A percentile compares a stretch with the other conserved stretches of the same genome.
Conservation (phyloP, 805 yeast genomes). For the Schizosaccharomyces osmophilus region DNA sequence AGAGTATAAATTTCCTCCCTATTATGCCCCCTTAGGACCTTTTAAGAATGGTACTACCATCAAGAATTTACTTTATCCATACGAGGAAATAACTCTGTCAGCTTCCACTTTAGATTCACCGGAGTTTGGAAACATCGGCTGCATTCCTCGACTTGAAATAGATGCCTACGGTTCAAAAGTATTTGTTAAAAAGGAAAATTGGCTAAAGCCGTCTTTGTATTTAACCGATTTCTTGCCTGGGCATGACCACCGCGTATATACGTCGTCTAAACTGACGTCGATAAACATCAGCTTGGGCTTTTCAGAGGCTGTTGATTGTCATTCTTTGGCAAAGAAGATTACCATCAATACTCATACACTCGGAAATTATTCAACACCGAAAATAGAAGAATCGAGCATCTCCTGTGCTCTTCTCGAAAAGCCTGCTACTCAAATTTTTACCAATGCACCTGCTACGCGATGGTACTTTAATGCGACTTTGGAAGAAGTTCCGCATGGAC, state of each 20-base stretch:
- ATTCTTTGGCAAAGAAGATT: not conserved
- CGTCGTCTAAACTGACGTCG: not conserved
- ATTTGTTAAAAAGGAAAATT: not conserved
- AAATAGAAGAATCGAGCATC: not conserved
- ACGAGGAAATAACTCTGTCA: not conserved
- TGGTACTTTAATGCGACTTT: slow-evolving; percentile 1
- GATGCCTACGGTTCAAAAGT: not conserved
- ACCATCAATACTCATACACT: not conserved
- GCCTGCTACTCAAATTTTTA: not conserved
- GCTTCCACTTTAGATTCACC: not conserved
- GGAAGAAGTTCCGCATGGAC: not conserved
- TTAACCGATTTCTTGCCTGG: slow-evolving; percentile 1
- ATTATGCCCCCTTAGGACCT: not conserved
- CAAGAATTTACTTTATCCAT: not conserved
- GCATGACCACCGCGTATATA: not conserved
- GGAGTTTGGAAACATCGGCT: not conserved
- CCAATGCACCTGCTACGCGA: not conserved
- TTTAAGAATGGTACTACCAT: not conserved
- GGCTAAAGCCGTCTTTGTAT: not conserved
- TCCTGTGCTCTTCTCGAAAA: not conserved
- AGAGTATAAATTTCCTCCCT: not conserved
- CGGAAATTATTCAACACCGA: not conserved
- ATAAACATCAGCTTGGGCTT: not conserved
- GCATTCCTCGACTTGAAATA: not conserved
- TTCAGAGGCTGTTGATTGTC: not conserved